Conservation (phyloP, 768 basidiomycete species). For the Trametes villosa region DNA sequence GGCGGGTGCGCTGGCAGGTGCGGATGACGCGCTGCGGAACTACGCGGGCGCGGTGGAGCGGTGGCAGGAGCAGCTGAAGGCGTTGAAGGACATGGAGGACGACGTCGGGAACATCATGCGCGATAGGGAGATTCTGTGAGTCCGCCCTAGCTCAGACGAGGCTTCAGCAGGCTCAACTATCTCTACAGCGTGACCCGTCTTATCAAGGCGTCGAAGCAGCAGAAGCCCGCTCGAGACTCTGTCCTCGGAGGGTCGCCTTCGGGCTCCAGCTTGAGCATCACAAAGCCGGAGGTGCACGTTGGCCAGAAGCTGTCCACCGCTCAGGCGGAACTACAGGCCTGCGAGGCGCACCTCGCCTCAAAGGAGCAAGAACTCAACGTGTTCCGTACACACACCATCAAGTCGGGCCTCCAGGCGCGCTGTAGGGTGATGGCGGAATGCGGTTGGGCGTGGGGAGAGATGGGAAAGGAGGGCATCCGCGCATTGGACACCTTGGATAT, state of each 20-base stretch:
- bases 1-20: constrained; percentile 59
- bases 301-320: constrained; percentile 61
- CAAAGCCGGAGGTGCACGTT: constrained; percentile 30
- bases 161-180: neutral
- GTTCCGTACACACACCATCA: constrained; percentile 56
- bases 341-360: constrained; percentile 70
- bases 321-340: constrained; percentile 80
- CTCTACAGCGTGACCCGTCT: constrained; percentile 69
- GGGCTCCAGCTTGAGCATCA: constrained; percentile 48
- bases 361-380: constrained; percentile 69
- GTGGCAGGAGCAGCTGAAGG: constrained; percentile 65
- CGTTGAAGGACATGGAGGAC: constrained; percentile 70
- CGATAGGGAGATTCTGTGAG: constrained; percentile 84
- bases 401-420: constrained; percentile 64
- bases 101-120: constrained; percentile 70
- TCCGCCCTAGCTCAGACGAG: constrained; percentile 23
- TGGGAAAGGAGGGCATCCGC: constrained; percentile 65
- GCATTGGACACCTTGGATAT: constrained; percentile 38
- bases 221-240: constrained; percentile 44
- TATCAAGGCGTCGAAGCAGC: constrained; percentile 73
- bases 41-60: constrained; percentile 65
- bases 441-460: constrained; percentile 68
- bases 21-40: constrained; percentile 67
- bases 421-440: constrained; percentile 71
- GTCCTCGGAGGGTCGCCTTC: constrained; percentile 42